Base-by-base conservation (phyloP, 2,329 filamentous ascomycete genomes). In the Grosmannia clavigera region DNA sequence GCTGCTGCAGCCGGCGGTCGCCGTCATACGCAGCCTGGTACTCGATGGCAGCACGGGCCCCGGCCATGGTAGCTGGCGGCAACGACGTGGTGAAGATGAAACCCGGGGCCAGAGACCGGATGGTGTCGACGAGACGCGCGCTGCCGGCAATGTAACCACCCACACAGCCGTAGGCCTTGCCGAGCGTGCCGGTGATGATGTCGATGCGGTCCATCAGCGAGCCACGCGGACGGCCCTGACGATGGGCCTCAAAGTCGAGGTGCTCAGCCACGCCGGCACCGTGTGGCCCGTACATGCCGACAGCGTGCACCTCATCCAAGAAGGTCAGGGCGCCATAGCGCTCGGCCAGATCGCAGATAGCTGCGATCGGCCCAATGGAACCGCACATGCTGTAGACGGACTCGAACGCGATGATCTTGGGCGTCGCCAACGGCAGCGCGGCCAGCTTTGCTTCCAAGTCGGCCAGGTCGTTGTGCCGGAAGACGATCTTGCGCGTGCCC, bases 381-480 rank as follows among this genome's bases (percentile, higher is more conserved):
- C 94, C 94, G 71, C 94, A 99, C 94, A 99, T 99, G 78, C 91
- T 96, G 77, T 99, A 99, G 3, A 99, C 94, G 35, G 91, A 96
- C 76, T 99, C 94, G 65, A 97, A 99, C 2, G 94, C 94, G 65
- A 99, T 99, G 66, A 99, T 96, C 79, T 99, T 99, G 61, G 94
- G 94, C 43, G 89, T 83, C 62, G 94, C 81, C 1, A 88, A 76
- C 0, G 92, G 91, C 51, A 99, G 81, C 14, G 91, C 88, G 3
- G 92, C 91, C 65, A 99, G 80, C 75, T 99, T 97, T 57, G 84
- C 84, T 77, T 99, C 94, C 19, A 99, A 79, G 68, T 99, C 94
- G 51, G 81, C 84, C n/a, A 97, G 75, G 68, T 99, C 92, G 69
- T 99, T 99, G 77, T 99, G 94, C 77, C 95, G 95, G 82, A 97